phyloP scores from a whole-genome alignment of 2,329 filamentous ascomycete genomes.

The Paradendryphiella salina region DNA sequence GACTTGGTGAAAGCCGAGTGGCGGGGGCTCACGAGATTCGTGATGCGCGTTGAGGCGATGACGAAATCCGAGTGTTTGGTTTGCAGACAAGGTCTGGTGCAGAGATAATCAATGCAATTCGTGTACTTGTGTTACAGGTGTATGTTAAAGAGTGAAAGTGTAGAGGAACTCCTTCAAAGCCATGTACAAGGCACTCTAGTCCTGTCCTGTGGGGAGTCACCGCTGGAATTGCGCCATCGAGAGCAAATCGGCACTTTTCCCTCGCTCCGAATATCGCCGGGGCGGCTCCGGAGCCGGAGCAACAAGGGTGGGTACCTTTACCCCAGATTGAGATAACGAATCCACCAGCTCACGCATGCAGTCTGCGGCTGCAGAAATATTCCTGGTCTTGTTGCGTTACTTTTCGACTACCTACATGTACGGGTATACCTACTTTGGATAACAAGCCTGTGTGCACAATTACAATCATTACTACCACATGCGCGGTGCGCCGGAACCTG shows the following conservation, averaged over 20 bases:
- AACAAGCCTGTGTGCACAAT: conserved; percentile 2
- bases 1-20: conserved; percentile 16
- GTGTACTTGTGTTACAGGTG: not conserved
- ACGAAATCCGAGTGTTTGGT: conserved; percentile 8
- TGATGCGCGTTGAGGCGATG: conserved; percentile 25
- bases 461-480: conserved; percentile 2
- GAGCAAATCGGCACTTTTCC: conserved; percentile 30
- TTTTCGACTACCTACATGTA: conserved; percentile 5
- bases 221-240: conserved; percentile 43
- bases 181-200: conserved; percentile 33
- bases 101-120: not conserved
- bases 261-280: conserved; percentile 28
- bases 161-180: conserved; percentile 13
- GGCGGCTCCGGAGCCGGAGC: conserved; percentile 7
- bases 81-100: not conserved
- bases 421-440: conserved; percentile 12
- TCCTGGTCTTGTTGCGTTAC: not conserved
- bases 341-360: conserved; percentile 3
- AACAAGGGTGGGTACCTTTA: conserved; percentile 15
- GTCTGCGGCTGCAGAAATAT: not conserved
- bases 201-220: conserved; percentile 39
- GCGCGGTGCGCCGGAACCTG: conserved; percentile 4
- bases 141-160: conserved; percentile 7
- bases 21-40: conserved; percentile 10
- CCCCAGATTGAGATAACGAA: conserved; percentile 23